A percentile compares a stretch with the other conserved stretches of the same genome.
Conservation (phyloP, 768 basidiomycete genomes). For the Serpula lacrymans region DNA sequence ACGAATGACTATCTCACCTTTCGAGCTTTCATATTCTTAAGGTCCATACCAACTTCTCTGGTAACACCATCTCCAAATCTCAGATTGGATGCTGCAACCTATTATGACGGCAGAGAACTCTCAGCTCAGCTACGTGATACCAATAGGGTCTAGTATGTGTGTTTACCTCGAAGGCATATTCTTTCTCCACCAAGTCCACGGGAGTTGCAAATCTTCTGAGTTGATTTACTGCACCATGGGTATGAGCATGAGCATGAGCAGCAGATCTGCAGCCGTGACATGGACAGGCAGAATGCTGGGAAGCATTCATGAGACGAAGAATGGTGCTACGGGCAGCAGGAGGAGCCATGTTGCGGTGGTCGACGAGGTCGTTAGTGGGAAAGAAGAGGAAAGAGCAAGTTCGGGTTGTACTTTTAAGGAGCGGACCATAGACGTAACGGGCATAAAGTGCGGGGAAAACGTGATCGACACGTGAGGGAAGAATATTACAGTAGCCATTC, state of each 20-base stretch:
- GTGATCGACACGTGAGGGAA: slow-evolving; percentile 7
- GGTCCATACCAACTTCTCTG: slow-evolving; percentile 87
- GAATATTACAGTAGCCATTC: too few species aligned
- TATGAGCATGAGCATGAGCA: slow-evolving; percentile 35
- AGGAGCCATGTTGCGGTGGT: slow-evolving; percentile 28
- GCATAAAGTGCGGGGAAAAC: slow-evolving; percentile 7
- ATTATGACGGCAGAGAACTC: background rate
- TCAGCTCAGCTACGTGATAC: background rate
- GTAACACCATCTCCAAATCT: slow-evolving; percentile 91
- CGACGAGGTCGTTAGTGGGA: slow-evolving; percentile 5
- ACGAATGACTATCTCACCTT: slow-evolving; percentile 48
- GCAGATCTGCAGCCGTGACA: slow-evolving; percentile 66
- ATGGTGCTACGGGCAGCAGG: slow-evolving; percentile 58
- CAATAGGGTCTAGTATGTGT: background rate
- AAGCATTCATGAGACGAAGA: slow-evolving; percentile 69
- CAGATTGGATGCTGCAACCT: slow-evolving; percentile 86
- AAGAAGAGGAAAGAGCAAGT: slow-evolving; percentile 16
- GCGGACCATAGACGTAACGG: too few species aligned
- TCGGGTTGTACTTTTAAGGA: too few species aligned
- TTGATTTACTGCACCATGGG: slow-evolving; percentile 49
- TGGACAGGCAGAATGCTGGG: slow-evolving; percentile 72
- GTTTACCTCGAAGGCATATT: slow-evolving; percentile 86
- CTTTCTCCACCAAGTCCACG: slow-evolving; percentile 67
- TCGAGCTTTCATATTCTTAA: slow-evolving; percentile 88
- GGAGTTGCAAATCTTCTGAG: slow-evolving; percentile 77